phyloP scores from a whole-genome alignment of 768 basidiomycete genomes.

The Trametes maxima region DNA sequence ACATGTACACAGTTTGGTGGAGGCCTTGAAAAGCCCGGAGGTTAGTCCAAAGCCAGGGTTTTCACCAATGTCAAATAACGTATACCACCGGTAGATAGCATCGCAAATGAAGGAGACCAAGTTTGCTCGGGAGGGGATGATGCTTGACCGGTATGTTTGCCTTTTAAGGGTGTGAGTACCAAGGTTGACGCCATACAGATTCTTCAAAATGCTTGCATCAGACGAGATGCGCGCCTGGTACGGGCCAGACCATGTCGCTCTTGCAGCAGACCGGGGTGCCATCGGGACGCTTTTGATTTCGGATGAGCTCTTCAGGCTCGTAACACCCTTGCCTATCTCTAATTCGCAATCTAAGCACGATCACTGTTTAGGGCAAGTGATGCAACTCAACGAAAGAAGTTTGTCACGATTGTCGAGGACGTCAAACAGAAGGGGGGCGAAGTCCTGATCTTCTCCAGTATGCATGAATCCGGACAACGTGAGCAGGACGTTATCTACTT shows the following conservation, averaged over 20 bases:
- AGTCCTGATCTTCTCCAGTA: constrained; percentile 96
- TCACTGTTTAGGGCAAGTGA: constrained; percentile 68
- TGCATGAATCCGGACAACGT: constrained; percentile 99
- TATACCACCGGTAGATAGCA: constrained; percentile 54
- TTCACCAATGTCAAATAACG: too few relatives aligned
- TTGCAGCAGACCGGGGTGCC: constrained; percentile 92
- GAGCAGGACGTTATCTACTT: constrained; percentile 9
- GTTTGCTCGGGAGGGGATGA: constrained; percentile 90
- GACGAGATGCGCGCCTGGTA: constrained; percentile 99
- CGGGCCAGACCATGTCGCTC: constrained; percentile 89
- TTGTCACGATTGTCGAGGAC: constrained; percentile 85
- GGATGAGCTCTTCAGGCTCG: constrained; percentile 89
- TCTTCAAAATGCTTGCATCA: constrained; percentile 95
- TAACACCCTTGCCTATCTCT: too few relatives aligned
- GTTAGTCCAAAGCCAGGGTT: constrained; percentile 42
- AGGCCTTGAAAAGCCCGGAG: constrained; percentile 93
- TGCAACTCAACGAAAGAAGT: constrained; percentile 74
- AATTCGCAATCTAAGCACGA: too few relatives aligned
- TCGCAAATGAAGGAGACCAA: constrained; percentile 90
- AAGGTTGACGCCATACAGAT: constrained; percentile 48
- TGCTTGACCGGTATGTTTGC: constrained; percentile 74
- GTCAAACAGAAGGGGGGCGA: constrained; percentile 90
- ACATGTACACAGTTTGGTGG: constrained; percentile 94
- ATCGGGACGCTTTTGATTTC: constrained; percentile 94
- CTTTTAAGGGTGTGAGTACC: neutral